Evolutionary conservation across 305 asterid genomes (phyloP).

Genomic region (Fraxinus platypoda): DNA sequence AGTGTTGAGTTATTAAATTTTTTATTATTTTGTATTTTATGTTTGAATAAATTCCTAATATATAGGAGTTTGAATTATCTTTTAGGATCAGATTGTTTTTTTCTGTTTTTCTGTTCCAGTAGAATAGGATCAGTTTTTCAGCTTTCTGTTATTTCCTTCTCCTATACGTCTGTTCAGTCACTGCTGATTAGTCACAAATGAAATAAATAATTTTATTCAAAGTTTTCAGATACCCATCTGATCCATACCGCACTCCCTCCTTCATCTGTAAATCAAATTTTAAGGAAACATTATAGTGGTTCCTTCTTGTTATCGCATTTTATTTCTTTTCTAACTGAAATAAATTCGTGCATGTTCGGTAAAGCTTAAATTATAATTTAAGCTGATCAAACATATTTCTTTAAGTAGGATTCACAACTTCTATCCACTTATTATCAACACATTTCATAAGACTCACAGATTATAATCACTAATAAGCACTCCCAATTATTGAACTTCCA

Average conservation of each 20-base stretch:
- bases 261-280: not conserved
- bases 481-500: not conserved
- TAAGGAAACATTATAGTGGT: not conserved
- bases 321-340: not conserved
- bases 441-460: not conserved
- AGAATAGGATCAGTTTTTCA: not conserved
- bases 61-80: not conserved
- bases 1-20: not conserved
- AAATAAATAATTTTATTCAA: too few relatives aligned
- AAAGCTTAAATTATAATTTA: too few relatives aligned
- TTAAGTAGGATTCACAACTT: too few relatives aligned
- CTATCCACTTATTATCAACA: not conserved
- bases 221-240: not conserved
- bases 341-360: not conserved
- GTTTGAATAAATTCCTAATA: not conserved
- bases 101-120: not conserved
- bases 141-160: not conserved
- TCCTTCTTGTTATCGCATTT: not conserved
- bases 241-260: not conserved
- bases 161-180: not conserved
- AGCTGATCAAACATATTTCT: not conserved
- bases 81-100: not conserved
- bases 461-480: not conserved
- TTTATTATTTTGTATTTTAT: not conserved
- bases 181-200: not conserved